These are phyloP conservation scores for Colletotrichum cordylinicola DNA, from an alignment of 2,329 filamentous ascomycete genomes.

Conservation along the genomic window DNA sequence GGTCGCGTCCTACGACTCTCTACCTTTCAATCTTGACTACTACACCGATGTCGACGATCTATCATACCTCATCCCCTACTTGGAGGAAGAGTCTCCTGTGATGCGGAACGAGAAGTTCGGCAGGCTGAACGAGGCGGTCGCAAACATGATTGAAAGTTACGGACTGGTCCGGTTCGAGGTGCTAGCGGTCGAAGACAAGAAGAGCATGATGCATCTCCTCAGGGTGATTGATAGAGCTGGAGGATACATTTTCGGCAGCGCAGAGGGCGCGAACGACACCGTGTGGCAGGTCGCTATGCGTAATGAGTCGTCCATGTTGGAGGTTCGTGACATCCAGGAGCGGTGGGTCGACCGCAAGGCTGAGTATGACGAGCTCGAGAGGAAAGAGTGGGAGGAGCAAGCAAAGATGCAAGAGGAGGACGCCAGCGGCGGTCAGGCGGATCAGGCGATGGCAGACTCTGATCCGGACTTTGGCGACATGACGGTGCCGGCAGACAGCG, in stretches of 20 bases:
- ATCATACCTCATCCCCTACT: constrained; percentile 78
- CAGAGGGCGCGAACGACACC: constrained; percentile 91
- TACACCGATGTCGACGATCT: constrained; percentile 98
- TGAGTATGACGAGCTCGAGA: constrained; percentile 83
- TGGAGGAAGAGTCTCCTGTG: constrained; percentile 79
- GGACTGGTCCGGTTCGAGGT: constrained; percentile 92
- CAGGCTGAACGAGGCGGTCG: constrained; percentile 84
- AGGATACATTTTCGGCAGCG: constrained; percentile 90
- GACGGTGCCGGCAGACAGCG: constrained; percentile 61
- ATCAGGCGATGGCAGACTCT: constrained; percentile 40
- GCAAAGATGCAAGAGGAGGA: constrained; percentile 51
- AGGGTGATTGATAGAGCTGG: constrained; percentile 89
- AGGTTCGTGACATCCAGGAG: constrained; percentile 90
- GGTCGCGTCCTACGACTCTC: constrained; percentile 78
- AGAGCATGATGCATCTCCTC: constrained; percentile 92
- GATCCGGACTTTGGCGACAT: constrained; percentile 59
- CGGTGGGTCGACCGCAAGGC: constrained; percentile 93
- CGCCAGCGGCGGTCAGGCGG: not conserved
- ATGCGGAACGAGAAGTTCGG: constrained; percentile 78
- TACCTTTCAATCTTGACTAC: constrained; percentile 95
- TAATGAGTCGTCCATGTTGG: constrained; percentile 74
- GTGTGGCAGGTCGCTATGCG: constrained; percentile 98
- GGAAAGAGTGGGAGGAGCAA: constrained; percentile 77
- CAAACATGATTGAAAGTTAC: constrained; percentile 87
- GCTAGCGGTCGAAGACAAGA: constrained; percentile 93